phyloP scores from a whole-genome alignment of 2,329 filamentous ascomycete species.

The Fusarium abutilonis region DNA sequence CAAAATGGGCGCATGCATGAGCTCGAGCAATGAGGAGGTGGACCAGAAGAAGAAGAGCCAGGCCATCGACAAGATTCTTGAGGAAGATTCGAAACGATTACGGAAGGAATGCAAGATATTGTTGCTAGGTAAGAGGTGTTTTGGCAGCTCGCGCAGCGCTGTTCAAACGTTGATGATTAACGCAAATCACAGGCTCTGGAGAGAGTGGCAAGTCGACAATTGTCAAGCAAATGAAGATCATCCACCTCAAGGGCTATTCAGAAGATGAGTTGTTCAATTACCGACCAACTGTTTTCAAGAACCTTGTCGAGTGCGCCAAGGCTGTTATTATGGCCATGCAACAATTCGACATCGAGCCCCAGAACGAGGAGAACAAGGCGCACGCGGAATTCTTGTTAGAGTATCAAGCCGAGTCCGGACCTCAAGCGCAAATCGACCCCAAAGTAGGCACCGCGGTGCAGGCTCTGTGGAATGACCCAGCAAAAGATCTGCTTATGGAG shows the following conservation, averaged over 20 bases:
- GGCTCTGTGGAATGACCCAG: constrained; percentile 89
- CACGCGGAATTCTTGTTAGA: constrained; percentile 83
- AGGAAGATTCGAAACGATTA: constrained; percentile 92
- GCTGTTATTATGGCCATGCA: constrained; percentile 90
- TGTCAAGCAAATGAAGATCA: constrained; percentile 99
- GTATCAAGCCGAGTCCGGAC: constrained; percentile 90
- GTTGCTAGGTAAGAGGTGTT: constrained; percentile 75
- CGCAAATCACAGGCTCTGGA: constrained; percentile 77
- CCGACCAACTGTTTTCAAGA: constrained; percentile 97
- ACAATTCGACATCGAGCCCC: constrained; percentile 87
- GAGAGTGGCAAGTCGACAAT: constrained; percentile 99
- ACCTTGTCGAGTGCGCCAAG: constrained; percentile 95
- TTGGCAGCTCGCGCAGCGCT: constrained; percentile 17
- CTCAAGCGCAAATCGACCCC: constrained; percentile 82
- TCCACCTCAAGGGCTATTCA: constrained; percentile 97
- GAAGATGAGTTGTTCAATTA: constrained; percentile 94
- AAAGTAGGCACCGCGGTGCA: constrained; percentile 85
- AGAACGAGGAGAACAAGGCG: constrained; percentile 74
- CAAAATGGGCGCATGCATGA: constrained; percentile 94
- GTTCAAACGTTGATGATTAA: constrained; percentile 28
- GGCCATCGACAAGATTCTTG: constrained; percentile 90
- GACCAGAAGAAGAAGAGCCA: constrained; percentile 97
- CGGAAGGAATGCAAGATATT: constrained; percentile 99
- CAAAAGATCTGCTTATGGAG: constrained; percentile 84
- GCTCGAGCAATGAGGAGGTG: constrained; percentile 83